Percentiles rank a stretch among this genome's conserved stretches.
phyloP scores from a whole-genome alignment of 1,284 basidiomycete genomes.

The Neolentinus lepideus region DNA sequence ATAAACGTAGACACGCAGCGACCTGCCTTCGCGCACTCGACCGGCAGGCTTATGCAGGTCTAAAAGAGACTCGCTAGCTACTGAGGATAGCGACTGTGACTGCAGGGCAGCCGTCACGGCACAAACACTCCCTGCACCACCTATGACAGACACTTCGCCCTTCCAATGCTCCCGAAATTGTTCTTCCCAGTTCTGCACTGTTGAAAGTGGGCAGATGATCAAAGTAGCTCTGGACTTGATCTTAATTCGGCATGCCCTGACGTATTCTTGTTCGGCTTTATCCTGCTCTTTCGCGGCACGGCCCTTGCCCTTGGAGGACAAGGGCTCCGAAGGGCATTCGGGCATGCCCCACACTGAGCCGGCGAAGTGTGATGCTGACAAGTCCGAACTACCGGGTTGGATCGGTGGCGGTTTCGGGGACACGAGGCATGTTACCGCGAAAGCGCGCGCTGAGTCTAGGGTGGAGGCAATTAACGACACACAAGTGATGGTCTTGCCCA shows the following conservation, averaged over 20 bases:
- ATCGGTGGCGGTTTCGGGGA: slow-evolving; percentile 33
- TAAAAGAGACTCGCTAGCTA: slow-evolving; percentile 12
- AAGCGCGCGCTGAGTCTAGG: slow-evolving; percentile 60
- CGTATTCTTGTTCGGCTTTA: slow-evolving; percentile 60
- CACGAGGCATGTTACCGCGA: slow-evolving; percentile 50
- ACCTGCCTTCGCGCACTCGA: slow-evolving; percentile 38
- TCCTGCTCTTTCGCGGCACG: slow-evolving; percentile 60
- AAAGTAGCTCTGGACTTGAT: slow-evolving; percentile 83
- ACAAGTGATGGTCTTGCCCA: slow-evolving; percentile 95
- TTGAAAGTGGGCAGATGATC: slow-evolving; percentile 95
- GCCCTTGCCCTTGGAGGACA: slow-evolving; percentile 46
- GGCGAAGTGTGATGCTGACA: slow-evolving; percentile 61
- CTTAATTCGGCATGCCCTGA: slow-evolving; percentile 68
- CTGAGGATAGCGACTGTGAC: neutral
- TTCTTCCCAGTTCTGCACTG: slow-evolving; percentile 98
- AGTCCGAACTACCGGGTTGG: slow-evolving; percentile 17
- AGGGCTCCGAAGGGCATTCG: slow-evolving; percentile 23
- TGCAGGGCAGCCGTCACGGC: slow-evolving; percentile 22
- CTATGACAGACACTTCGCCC: slow-evolving; percentile 74
- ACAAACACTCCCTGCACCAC: slow-evolving; percentile 50
- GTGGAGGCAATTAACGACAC: slow-evolving; percentile 91
- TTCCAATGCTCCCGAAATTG: slow-evolving; percentile 96
- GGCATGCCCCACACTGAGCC: slow-evolving; percentile 85
- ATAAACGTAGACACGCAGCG: slow-evolving; percentile 87
- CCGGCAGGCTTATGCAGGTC: slow-evolving; percentile 4